Evolutionary conservation across 129 eudicot species (phyloP).

Genomic region (Apium graveolens): DNA sequence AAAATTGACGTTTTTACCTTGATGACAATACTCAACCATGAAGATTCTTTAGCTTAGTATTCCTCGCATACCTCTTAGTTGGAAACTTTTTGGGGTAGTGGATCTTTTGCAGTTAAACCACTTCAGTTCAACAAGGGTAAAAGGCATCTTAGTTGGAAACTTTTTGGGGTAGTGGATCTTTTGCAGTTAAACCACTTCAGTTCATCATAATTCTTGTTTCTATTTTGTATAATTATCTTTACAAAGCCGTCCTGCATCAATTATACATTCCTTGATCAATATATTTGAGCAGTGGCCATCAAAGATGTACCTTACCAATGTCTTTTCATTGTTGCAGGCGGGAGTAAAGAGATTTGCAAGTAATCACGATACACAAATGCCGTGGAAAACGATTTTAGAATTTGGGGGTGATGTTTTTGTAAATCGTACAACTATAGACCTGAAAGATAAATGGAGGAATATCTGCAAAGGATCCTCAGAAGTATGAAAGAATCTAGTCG

Average conservation of each 20-base stretch:
- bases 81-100: too few species aligned
- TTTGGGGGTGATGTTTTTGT: slow-evolving; percentile 43
- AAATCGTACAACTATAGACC: slow-evolving; percentile 45
- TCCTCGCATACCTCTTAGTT: background rate
- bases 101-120: too few species aligned
- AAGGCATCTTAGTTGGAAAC: too few species aligned
- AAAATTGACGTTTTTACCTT: background rate
- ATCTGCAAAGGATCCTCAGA: slow-evolving; percentile 37
- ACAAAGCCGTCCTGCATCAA: too few species aligned
- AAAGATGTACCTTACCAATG: background rate
- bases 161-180: too few species aligned
- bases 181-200: too few species aligned
- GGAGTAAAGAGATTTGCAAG: slow-evolving; percentile 32
- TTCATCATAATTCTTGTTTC: too few species aligned
- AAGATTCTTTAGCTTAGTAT: too few species aligned
- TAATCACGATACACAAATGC: slow-evolving; percentile 25
- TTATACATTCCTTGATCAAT: background rate
- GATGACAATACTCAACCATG: background rate
- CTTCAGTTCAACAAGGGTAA: too few species aligned
- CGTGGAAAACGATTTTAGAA: slow-evolving; percentile 69
- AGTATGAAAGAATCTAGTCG: background rate
- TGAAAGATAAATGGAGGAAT: slow-evolving; percentile 92
- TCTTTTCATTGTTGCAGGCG: slow-evolving; percentile 37
- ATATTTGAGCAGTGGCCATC: background rate
- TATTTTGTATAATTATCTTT: too few species aligned